Evolutionary conservation across 2,329 filamentous ascomycete genomes (phyloP).

Genomic region (Neofusicoccum cordaticola): DNA sequence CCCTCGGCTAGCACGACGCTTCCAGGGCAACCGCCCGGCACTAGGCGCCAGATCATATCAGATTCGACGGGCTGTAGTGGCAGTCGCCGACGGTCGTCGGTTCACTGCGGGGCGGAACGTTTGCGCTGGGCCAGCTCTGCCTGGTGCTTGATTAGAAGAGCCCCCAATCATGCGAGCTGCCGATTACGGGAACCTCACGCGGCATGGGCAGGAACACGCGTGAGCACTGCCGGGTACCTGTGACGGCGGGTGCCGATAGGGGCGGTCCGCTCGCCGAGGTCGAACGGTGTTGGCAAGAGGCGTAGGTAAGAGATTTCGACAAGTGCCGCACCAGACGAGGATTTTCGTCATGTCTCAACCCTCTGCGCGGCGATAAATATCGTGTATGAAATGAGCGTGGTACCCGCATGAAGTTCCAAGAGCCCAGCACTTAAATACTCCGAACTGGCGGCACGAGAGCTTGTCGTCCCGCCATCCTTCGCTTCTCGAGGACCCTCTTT

Average conservation of each 20-base stretch:
- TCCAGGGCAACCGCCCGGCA: neutral
- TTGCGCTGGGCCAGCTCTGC: neutral
- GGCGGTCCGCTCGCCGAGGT: too few relatives aligned
- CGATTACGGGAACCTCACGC: slow-evolving; percentile 9
- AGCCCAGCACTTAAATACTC: neutral
- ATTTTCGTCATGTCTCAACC: neutral
- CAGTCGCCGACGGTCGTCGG: too few relatives aligned
- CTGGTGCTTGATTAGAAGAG: neutral
- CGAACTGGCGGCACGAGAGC: neutral
- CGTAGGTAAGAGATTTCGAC: neutral
- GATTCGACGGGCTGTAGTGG: neutral
- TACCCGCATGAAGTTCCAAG: neutral
- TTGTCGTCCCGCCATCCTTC: neutral
- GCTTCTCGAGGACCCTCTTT: neutral
- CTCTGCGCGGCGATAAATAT: neutral
- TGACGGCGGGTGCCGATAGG: neutral
- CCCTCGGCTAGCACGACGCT: neutral
- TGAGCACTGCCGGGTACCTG: neutral
- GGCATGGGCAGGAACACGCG: neutral
- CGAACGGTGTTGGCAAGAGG: neutral
- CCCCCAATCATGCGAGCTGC: neutral
- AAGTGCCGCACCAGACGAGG: neutral
- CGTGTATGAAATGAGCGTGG: neutral
- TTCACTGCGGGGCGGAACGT: too few relatives aligned
- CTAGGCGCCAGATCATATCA: neutral